Conservation (phyloP, 345 rosid species). For the Sisymbrium irio region DNA sequence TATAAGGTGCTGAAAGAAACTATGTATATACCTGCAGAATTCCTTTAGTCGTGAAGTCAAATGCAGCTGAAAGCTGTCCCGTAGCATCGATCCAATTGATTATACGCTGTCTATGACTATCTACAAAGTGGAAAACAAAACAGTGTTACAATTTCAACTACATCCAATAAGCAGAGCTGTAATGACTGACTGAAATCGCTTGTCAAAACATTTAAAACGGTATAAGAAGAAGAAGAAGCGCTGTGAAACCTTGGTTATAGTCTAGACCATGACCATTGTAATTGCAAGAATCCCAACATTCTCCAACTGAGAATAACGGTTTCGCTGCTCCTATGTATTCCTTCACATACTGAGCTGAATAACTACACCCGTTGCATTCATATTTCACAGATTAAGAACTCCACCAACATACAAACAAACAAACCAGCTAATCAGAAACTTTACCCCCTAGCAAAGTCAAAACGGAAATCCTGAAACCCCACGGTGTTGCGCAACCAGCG, state of each 20-base stretch:
- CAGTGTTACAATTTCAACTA: neutral
- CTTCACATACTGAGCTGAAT: constrained; percentile 73
- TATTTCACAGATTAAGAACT: neutral
- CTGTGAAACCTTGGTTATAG: constrained; percentile 71
- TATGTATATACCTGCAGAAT: constrained; percentile 61
- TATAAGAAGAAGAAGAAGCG: constrained; percentile 1
- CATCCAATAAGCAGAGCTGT: neutral
- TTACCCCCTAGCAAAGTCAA: constrained; percentile 91
- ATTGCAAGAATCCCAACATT: constrained; percentile 91
- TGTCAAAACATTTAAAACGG: neutral
- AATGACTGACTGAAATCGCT: neutral
- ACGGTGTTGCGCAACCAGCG: constrained; percentile 58
- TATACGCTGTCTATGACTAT: constrained; percentile 79
- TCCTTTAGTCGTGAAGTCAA: constrained; percentile 93
- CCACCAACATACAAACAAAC: neutral
- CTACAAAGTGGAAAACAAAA: constrained; percentile 36
- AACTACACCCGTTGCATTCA: constrained; percentile 38
- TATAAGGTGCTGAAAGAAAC: neutral
- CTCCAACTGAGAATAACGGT: constrained; percentile 85
- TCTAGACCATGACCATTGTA: constrained; percentile 59
- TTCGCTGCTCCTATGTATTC: constrained; percentile 83
- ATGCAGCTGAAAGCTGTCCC: constrained; percentile 75
- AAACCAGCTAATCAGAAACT: neutral
- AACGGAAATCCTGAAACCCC: constrained; percentile 91
- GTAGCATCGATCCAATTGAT: constrained; percentile 80